A percentile compares a stretch with the other conserved stretches of the same genome.
phyloP scores from a whole-genome alignment of 257 asterid genomes.

The Mitragyna speciosa region DNA sequence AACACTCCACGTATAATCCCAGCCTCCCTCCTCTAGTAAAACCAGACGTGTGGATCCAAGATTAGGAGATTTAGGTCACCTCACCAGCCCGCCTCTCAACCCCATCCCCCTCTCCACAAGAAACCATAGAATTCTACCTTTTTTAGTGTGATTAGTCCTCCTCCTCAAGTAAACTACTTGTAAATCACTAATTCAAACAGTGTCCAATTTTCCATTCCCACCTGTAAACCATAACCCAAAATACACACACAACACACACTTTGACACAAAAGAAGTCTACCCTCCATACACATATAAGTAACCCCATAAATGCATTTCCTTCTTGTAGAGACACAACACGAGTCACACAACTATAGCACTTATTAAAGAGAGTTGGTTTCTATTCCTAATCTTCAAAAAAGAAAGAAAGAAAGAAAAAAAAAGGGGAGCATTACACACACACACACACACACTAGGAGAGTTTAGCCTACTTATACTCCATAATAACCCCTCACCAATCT shows the following conservation, averaged over 20 bases:
- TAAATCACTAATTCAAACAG: not conserved
- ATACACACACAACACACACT: not conserved
- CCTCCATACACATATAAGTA: not conserved
- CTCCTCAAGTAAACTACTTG: not conserved
- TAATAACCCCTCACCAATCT: not conserved
- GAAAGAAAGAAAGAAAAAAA: not conserved
- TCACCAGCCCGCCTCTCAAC: constrained; percentile 12
- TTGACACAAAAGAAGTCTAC: not conserved
- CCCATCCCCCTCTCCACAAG: not conserved
- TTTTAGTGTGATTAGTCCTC: constrained; percentile 1
- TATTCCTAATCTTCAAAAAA: not conserved
- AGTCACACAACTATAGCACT: not conserved
- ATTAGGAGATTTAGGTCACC: constrained; percentile 65
- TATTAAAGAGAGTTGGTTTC: not conserved
- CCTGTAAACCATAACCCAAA: constrained; percentile 1
- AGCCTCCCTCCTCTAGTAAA: constrained; percentile 1
- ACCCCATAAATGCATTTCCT: constrained; percentile 9
- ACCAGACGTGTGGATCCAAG: constrained; percentile 48
- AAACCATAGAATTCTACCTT: not conserved
- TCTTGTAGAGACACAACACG: not conserved
- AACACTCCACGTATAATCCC: constrained; percentile 12
- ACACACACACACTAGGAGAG: not conserved
- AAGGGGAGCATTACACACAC: no score
- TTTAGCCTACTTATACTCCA: constrained; percentile 5
- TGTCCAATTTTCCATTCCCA: not conserved